Evolutionary conservation across 106 monocot genomes (phyloP).

Genomic region (Dendrobium chrysotoxum): DNA sequence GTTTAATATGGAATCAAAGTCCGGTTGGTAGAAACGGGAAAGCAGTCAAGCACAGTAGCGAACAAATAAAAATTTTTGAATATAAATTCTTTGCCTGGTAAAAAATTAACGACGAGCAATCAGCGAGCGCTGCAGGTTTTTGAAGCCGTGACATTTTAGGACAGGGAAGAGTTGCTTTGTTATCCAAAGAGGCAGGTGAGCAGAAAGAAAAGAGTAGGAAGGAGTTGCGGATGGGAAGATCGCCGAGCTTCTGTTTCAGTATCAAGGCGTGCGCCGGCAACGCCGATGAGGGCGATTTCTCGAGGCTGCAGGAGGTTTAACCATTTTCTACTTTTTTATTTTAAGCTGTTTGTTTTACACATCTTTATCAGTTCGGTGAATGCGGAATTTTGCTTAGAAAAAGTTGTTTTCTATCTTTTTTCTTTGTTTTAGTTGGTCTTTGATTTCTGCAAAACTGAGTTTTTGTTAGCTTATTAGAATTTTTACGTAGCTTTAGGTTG

Average conservation of each 20-base stretch:
- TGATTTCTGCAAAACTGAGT: too few species aligned
- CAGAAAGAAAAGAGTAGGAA: not conserved
- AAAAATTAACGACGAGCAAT: not conserved
- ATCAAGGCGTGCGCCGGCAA: not conserved
- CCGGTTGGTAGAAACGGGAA: not conserved
- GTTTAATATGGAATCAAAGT: not conserved
- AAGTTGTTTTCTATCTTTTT: too few species aligned
- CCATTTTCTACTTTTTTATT: not conserved
- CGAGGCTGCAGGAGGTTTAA: not conserved
- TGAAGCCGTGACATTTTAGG: not conserved
- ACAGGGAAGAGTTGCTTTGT: not conserved
- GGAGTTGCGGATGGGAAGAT: not conserved
- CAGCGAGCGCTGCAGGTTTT: not conserved
- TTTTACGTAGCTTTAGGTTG: too few species aligned
- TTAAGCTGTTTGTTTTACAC: not conserved
- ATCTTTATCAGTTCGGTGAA: not conserved
- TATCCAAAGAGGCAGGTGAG: not conserved
- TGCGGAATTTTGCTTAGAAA: too few species aligned
- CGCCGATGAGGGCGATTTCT: not conserved
- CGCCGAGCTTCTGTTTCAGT: constrained; percentile 2
- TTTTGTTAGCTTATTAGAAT: too few species aligned
- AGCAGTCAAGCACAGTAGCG: not conserved
- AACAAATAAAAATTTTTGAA: not conserved
- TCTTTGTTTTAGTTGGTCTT: too few species aligned
- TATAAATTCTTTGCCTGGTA: not conserved